Evolutionary conservation across 202 grass and related monocot species (phyloP).

Genomic region (Brachypodium distachyon): DNA sequence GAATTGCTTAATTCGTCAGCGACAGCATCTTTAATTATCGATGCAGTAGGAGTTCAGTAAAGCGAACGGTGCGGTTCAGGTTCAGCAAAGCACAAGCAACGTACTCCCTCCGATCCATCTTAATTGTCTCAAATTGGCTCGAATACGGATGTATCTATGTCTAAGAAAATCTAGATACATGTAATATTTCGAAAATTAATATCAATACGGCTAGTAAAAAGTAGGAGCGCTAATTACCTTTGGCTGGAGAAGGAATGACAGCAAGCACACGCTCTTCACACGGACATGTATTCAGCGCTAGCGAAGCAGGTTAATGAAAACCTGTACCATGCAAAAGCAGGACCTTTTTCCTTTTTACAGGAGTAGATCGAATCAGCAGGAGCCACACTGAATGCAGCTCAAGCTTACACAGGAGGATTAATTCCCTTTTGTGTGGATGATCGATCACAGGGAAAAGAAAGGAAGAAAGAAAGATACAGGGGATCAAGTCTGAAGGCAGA

Average conservation of each 20-base stretch:
- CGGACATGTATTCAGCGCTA: neutral
- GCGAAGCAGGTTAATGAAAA: neutral
- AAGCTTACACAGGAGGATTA: neutral
- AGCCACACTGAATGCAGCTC: neutral
- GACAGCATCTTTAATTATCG: neutral
- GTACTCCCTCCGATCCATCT: no score
- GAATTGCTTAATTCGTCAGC: neutral
- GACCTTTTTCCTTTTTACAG: neutral
- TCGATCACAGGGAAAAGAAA: neutral
- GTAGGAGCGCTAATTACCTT: neutral
- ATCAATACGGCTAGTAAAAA: no score
- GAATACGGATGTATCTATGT: no score
- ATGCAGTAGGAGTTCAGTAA: conserved; percentile 11
- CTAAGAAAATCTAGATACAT: no score
- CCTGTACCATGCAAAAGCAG: neutral
- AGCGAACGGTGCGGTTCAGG: neutral
- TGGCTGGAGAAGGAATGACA: neutral
- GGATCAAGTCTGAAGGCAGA: conserved; percentile 2
- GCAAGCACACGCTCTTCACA: neutral
- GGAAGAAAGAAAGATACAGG: neutral
- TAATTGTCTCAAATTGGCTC: no score
- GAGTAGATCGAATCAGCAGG: neutral
- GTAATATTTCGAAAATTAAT: no score
- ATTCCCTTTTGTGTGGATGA: neutral
- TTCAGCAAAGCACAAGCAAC: conserved; percentile 16